Conservation (phyloP, 1,284 basidiomycete genomes). For the Bothia castanella region DNA sequence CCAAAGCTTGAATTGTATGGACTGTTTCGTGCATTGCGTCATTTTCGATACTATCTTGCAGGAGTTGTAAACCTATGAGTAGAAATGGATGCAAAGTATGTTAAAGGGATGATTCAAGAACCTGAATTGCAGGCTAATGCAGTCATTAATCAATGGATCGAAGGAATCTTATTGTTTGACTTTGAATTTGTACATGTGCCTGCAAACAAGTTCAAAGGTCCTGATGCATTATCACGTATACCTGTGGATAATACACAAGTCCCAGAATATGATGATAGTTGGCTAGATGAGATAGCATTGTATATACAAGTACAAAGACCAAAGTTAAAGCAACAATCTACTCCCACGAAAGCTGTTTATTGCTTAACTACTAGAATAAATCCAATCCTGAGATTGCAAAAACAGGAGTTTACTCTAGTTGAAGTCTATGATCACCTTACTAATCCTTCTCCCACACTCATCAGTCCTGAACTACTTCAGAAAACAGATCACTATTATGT, state of each 20-base stretch:
- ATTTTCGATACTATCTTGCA: too few species aligned
- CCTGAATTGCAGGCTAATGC: conserved; percentile 24
- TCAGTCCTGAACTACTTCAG: too few species aligned
- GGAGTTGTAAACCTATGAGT: neutral
- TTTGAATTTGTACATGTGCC: conserved; percentile 21
- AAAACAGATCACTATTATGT: too few species aligned
- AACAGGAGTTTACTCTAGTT: too few species aligned
- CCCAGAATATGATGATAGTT: too few species aligned
- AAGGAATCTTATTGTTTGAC: conserved; percentile 35
- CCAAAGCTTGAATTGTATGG: conserved; percentile 42
- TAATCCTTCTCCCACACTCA: too few species aligned
- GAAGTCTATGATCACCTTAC: too few species aligned
- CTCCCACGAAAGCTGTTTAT: too few species aligned
- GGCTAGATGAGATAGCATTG: neutral
- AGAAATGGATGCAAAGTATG: neutral
- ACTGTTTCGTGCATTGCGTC: conserved; percentile 27
- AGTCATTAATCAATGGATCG: conserved; percentile 41
- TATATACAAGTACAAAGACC: too few species aligned
- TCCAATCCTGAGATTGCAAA: too few species aligned
- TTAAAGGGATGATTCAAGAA: conserved; percentile 8
- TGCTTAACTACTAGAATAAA: too few species aligned
- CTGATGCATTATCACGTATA: neutral
- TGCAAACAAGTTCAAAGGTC: neutral
- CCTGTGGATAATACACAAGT: neutral
- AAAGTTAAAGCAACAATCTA: too few species aligned